phyloP scores from a whole-genome alignment of 140 eudicot genomes.

The Ambrosia hybrid region DNA sequence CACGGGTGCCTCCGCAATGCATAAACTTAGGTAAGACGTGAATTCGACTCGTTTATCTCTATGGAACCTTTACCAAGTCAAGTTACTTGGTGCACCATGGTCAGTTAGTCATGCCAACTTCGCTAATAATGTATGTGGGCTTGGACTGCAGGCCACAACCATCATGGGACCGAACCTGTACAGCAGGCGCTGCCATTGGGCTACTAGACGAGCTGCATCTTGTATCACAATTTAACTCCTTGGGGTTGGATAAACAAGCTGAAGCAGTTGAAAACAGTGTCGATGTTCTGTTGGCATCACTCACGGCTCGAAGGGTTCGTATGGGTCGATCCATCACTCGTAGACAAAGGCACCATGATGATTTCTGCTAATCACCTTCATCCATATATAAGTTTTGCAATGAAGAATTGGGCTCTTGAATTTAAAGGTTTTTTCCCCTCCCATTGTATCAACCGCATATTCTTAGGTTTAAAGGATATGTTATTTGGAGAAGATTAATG shows the following conservation, averaged over 20 bases:
- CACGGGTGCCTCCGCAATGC: constrained; percentile 92
- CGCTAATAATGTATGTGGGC: too few species aligned
- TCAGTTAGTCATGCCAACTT: too few species aligned
- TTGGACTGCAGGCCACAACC: constrained; percentile 58
- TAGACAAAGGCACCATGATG: constrained; percentile 47
- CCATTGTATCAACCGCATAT: too few species aligned
- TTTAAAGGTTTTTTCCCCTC: too few species aligned
- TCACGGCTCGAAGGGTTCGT: constrained; percentile 73
- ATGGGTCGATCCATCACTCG: constrained; percentile 94
- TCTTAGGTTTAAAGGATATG: too few species aligned
- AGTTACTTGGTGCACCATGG: too few species aligned
- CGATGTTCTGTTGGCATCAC: constrained; percentile 65
- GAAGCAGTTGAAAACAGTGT: constrained; percentile 71
- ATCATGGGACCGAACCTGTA: constrained; percentile 97
- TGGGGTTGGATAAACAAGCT: constrained; percentile 66
- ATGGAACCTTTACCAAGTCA: too few species aligned
- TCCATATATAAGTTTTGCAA: background rate
- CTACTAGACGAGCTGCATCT: constrained; percentile 75
- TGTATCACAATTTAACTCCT: constrained; percentile 50
- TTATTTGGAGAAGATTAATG: too few species aligned
- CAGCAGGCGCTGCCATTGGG: constrained; percentile 92
- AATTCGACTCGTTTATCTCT: too few species aligned
- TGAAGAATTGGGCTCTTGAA: background rate
- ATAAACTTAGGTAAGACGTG: constrained; percentile 53
- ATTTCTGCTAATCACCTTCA: constrained; percentile 43